These are phyloP conservation scores for Rhodotorula sp. DNA, from an alignment of 1,284 basidiomycete species.

Conservation along the genomic window DNA sequence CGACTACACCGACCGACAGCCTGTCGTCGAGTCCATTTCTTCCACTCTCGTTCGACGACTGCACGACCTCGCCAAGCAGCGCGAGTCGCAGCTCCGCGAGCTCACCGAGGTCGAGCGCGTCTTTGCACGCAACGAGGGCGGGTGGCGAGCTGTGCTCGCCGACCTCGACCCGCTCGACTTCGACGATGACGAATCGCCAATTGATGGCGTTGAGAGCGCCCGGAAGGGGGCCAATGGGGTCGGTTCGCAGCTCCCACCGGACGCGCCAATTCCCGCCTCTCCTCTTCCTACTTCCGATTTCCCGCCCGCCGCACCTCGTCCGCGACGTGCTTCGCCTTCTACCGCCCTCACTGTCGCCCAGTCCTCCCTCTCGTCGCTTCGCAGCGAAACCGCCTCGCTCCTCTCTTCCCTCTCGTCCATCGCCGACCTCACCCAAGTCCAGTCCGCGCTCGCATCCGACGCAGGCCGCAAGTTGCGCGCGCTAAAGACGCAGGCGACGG, in stretches of 20 bases:
- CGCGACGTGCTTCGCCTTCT: background rate
- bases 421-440: constrained; percentile 32
- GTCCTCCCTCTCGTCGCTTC: constrained; percentile 14
- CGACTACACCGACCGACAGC: constrained; percentile 30
- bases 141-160: constrained; percentile 18
- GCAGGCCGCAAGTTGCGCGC: constrained; percentile 33
- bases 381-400: constrained; percentile 27
- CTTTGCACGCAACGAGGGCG: constrained; percentile 1
- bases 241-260: background rate
- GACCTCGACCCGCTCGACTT: constrained; percentile 12
- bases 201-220: background rate
- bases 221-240: background rate
- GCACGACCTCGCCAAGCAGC: constrained; percentile 12
- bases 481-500: constrained; percentile 20
- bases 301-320: background rate
- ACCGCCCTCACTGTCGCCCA: background rate
- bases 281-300: background rate
- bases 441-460: constrained; percentile 23
- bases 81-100: constrained; percentile 19
- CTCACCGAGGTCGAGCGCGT: constrained; percentile 23
- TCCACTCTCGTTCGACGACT: constrained; percentile 15
- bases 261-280: background rate
- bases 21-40: constrained; percentile 18
- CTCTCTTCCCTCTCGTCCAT: constrained; percentile 27
- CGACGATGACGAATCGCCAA: background rate